A percentile compares a stretch with the other conserved stretches of the same genome.
phyloP scores from a whole-genome alignment of 176 grass and related monocot species.

The Thinopyrum elongatum region DNA sequence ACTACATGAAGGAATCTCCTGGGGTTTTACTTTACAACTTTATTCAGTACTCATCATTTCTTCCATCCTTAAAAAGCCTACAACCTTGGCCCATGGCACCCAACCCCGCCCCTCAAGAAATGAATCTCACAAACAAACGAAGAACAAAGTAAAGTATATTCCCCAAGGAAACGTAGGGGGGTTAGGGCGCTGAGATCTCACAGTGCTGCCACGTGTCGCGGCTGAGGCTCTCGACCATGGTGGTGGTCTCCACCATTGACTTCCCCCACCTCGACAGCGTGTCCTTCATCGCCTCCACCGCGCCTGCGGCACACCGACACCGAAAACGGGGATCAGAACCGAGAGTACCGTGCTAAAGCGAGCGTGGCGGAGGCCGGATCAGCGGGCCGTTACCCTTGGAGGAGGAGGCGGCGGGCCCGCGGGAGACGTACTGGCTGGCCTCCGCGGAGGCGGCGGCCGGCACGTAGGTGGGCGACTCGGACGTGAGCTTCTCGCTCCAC shows the following conservation, averaged over 20 bases:
- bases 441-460: slow-evolving; percentile 40
- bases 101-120: slow-evolving; percentile 27
- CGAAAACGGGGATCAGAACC: neutral
- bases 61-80: slow-evolving; percentile 6
- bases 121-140: slow-evolving; percentile 20
- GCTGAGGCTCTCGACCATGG: slow-evolving; percentile 76
- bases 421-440: slow-evolving; percentile 41
- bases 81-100: neutral
- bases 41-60: slow-evolving; percentile 7
- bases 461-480: slow-evolving; percentile 39
- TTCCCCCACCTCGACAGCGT: slow-evolving; percentile 74
- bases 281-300: slow-evolving; percentile 76
- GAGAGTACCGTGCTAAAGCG: neutral
- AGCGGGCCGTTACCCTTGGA: slow-evolving; percentile 46
- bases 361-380: neutral
- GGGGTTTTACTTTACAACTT: slow-evolving; percentile 26
- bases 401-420: slow-evolving; percentile 40
- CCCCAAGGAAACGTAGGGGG: neutral
- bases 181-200: slow-evolving; percentile 43
- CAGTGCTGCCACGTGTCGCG: slow-evolving; percentile 92
- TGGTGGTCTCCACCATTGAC: slow-evolving; percentile 67
- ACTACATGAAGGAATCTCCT: neutral
- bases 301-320: slow-evolving; percentile 32
- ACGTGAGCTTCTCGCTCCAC: slow-evolving; percentile 58
- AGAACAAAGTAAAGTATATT: neutral